A percentile compares a stretch with the other conserved stretches of the same genome.
phyloP scores from a whole-genome alignment of 768 basidiomycete genomes.

The Mycena belliarum region DNA sequence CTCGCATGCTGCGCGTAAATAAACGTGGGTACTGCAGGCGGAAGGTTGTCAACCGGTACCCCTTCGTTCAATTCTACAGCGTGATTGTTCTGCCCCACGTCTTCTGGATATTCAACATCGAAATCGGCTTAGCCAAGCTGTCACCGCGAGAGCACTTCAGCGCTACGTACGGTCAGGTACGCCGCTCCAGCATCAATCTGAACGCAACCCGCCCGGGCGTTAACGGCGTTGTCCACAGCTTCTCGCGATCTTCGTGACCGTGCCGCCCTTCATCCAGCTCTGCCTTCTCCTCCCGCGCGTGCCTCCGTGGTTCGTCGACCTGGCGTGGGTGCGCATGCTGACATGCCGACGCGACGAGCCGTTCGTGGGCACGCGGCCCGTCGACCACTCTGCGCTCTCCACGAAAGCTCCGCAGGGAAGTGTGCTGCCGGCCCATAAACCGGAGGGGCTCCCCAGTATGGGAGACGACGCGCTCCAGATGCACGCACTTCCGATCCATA shows the following conservation, averaged over 20 bases:
- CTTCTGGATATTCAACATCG: not conserved
- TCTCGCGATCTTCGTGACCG: conserved; percentile 19
- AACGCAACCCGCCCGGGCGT: no score
- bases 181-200: no score
- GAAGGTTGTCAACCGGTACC: not conserved
- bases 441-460: no score
- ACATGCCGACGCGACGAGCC: not conserved
- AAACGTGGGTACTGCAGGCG: not conserved
- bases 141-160: not conserved
- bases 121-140: not conserved
- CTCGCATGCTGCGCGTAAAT: no score
- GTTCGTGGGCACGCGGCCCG: not conserved
- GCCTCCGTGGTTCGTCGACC: conserved; percentile 10
- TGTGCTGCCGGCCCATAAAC: no score
- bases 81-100: not conserved
- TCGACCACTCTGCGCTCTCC: no score
- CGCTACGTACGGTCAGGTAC: conserved; percentile 16
- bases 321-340: conserved; percentile 13
- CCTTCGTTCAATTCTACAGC: not conserved
- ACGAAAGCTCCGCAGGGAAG: no score
- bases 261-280: conserved; percentile 13
- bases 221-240: not conserved
- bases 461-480: no score
- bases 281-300: conserved; percentile 1
- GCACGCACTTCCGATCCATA: no score